Evolutionary conservation across 352 stramenopile genomes (phyloP).

Genomic region (Phytophthora palmivora): DNA sequence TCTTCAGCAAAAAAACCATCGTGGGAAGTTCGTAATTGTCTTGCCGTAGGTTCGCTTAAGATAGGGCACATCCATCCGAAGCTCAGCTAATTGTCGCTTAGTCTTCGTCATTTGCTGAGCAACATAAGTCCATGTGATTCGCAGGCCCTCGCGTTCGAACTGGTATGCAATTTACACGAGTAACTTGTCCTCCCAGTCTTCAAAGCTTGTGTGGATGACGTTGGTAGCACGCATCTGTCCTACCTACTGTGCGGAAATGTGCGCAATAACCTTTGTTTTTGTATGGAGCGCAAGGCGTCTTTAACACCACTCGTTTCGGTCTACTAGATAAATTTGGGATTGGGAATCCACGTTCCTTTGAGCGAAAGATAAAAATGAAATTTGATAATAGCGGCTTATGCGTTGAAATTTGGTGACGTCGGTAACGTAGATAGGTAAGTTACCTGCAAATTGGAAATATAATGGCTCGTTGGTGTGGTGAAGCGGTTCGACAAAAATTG

Average conservation of each 20-base stretch:
- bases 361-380: too few relatives aligned
- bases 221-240: conserved; percentile 7
- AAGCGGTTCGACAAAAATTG: too few relatives aligned
- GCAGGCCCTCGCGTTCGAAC: conserved; percentile 11
- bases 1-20: conserved; percentile 7
- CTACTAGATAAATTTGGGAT: too few relatives aligned
- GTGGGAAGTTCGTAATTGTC: conserved; percentile 10
- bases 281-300: too few relatives aligned
- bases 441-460: too few relatives aligned
- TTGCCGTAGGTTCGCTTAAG: conserved; percentile 23
- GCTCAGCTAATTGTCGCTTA: conserved; percentile 11
- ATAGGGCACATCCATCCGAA: conserved; percentile 16
- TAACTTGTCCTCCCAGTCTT: conserved; percentile 21
- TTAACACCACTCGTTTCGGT: too few relatives aligned
- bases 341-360: too few relatives aligned
- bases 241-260: conserved; percentile 1
- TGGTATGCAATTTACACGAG: conserved; percentile 14
- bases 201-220: conserved; percentile 13
- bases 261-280: too few relatives aligned
- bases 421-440: too few relatives aligned
- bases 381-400: too few relatives aligned
- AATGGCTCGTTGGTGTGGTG: too few relatives aligned
- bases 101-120: conserved; percentile 24
- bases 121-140: conserved; percentile 20
- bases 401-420: too few relatives aligned